phyloP scores from a whole-genome alignment of 83 land plant species.

The Diphasiastrum complanatum region DNA sequence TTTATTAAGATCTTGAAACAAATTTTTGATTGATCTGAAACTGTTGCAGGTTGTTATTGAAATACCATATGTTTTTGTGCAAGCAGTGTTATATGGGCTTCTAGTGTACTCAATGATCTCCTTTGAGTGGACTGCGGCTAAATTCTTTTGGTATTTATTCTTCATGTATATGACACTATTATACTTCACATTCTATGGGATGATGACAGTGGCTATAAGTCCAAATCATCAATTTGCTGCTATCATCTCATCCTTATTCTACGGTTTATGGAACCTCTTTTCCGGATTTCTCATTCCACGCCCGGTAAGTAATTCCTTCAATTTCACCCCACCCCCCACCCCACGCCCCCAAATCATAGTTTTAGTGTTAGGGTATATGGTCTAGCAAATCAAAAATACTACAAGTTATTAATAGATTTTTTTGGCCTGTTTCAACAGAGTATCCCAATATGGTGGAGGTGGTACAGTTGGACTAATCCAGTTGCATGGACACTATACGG shows the following conservation, averaged over 20 bases:
- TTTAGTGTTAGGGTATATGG: no score
- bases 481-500: slow-evolving; percentile 27
- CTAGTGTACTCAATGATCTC: slow-evolving; percentile 57
- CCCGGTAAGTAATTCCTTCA: slow-evolving; percentile 25
- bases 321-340: no score
- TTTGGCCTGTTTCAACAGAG: slow-evolving; percentile 5
- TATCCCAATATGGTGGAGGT: slow-evolving; percentile 30
- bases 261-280: slow-evolving; percentile 48
- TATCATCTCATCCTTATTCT: slow-evolving; percentile 55
- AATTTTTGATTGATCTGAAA: no score
- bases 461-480: slow-evolving; percentile 24
- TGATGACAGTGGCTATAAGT: slow-evolving; percentile 64
- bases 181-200: slow-evolving; percentile 69
- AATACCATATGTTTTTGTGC: slow-evolving; percentile 52
- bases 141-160: slow-evolving; percentile 67
- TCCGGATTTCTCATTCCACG: slow-evolving; percentile 42
- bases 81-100: slow-evolving; percentile 42
- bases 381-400: no score
- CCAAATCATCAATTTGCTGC: slow-evolving; percentile 57
- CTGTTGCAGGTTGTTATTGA: slow-evolving; percentile 50
- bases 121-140: slow-evolving; percentile 55
- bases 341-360: no score
- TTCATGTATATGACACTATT: slow-evolving; percentile 52
- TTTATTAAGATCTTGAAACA: no score
- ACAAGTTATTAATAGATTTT: background rate